Base-by-base conservation (phyloP, 2,329 filamentous ascomycete species). In the Parascedosporium putredinis region DNA sequence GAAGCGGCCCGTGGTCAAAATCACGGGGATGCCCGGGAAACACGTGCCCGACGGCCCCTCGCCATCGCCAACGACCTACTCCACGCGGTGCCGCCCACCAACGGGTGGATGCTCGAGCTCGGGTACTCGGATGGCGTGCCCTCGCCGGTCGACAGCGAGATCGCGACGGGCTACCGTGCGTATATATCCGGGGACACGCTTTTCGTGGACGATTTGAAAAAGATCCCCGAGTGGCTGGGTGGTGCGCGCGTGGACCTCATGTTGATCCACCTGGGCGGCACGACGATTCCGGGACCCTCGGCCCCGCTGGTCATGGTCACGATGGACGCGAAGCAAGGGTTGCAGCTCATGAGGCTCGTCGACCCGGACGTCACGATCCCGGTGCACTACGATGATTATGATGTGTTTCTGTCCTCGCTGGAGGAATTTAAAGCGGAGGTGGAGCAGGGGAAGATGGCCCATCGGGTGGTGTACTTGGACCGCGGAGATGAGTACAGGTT, bases 161-260 rank as follows among this genome's bases (percentile, higher is more conserved):
- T 76, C 54, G 58, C 69, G 7, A 67, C 61, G 20, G 74, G 75
- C 2, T 79, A 79, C 56, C 62, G 73, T 14, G 80, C 83, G 56
- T 84, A 84, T 62, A 83, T 84, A 52, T 78, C 79, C 0, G 80
- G 80, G 18, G 79, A 84, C 60, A 84, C 79, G 3, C 64, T 84
- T 4, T 68, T 82, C 59, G 71, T 81, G 20, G 72, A 79, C 55
- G 80, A 84, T 46, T 69, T 85, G 1, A 72, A 75, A 45, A 69
- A 78, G 52, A 84, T 86, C 34, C 75, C 77, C 0, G 59, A 74
- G 53, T 67, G 73, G 45, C 78, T 81, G 55, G 64, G 66, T 16
- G 68, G 68, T 3, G 65, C 76, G 45, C 69, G 70, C 29, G 76
- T 85, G 50, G 79, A 85, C 57, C 62, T 84, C 49, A 84, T 85